A percentile compares a stretch with the other conserved stretches of the same genome.
Conservation (phyloP, 2,329 filamentous ascomycete species). For the Fusarium falciforme region DNA sequence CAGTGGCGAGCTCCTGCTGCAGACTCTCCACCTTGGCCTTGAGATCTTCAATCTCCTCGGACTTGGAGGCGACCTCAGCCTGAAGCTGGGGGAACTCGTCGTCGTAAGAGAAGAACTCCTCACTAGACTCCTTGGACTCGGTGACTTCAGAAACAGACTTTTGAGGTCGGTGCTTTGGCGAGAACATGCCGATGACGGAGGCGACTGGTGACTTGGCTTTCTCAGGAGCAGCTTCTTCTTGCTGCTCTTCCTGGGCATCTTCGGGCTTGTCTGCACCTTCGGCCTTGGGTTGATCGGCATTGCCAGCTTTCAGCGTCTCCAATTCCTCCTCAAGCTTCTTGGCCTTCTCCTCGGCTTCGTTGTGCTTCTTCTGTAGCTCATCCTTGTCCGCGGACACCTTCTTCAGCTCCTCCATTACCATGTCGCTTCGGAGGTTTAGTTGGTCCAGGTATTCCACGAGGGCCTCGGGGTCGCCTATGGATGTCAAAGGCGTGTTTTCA, state of each 20-base stretch:
- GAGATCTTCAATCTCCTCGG: slow-evolving; percentile 77
- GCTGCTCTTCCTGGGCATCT: slow-evolving; percentile 47
- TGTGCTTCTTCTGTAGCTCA: slow-evolving; percentile 78
- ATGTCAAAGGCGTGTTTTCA: slow-evolving; percentile 91
- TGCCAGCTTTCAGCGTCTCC: slow-evolving; percentile 57
- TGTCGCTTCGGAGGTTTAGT: slow-evolving; percentile 85
- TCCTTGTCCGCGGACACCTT: slow-evolving; percentile 86
- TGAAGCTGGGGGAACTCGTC: slow-evolving; percentile 87
- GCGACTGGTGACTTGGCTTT: slow-evolving; percentile 59
- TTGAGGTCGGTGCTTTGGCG: slow-evolving; percentile 57
- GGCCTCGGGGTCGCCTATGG: slow-evolving; percentile 85
- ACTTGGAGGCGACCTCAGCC: slow-evolving; percentile 75
- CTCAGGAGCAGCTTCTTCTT: slow-evolving; percentile 31
- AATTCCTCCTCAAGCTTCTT: slow-evolving; percentile 74
- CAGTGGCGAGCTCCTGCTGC: slow-evolving; percentile 76
- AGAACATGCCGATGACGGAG: slow-evolving; percentile 62
- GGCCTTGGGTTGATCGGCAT: slow-evolving; percentile 37
- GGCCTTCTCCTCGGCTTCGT: slow-evolving; percentile 74
- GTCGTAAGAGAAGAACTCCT: slow-evolving; percentile 94
- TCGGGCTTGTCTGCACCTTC: slow-evolving; percentile 48
- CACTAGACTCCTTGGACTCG: slow-evolving; percentile 53
- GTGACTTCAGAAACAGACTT: slow-evolving; percentile 43
- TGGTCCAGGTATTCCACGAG: slow-evolving; percentile 92
- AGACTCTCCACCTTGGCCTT: slow-evolving; percentile 75
- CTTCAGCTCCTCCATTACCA: slow-evolving; percentile 95